phyloP scores from a whole-genome alignment of 1,284 basidiomycete genomes.

The Vanrija sp. region DNA sequence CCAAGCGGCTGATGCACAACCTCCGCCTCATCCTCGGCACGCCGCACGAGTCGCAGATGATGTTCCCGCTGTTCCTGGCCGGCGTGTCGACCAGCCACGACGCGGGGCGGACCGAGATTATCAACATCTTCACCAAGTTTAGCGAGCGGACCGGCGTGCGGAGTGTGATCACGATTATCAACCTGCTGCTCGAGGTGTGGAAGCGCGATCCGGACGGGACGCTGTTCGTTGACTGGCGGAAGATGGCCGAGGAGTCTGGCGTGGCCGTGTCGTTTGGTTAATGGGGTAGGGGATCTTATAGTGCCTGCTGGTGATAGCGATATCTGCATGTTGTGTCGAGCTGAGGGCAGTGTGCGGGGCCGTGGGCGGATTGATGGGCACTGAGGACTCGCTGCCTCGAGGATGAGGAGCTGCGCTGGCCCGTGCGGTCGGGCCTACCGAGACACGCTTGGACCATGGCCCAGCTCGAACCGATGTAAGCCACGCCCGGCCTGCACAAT shows the following conservation, averaged over 20 bases:
- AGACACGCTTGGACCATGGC: no score
- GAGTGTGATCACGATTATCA: slow-evolving; percentile 27
- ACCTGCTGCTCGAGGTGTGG: slow-evolving; percentile 30
- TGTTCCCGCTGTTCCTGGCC: slow-evolving; percentile 37
- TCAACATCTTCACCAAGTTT: slow-evolving; percentile 25
- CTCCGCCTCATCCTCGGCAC: slow-evolving; percentile 30
- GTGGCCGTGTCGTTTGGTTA: no score
- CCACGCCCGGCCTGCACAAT: no score
- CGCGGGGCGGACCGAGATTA: slow-evolving; percentile 19
- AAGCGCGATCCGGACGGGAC: slow-evolving; percentile 26
- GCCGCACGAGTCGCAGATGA: slow-evolving; percentile 31
- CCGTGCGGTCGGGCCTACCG: no score
- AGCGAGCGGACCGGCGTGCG: slow-evolving; percentile 23
- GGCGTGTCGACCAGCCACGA: slow-evolving; percentile 28
- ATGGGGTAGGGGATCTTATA: no score
- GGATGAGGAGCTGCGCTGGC: no score
- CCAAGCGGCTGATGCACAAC: slow-evolving; percentile 22
- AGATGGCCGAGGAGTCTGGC: slow-evolving; percentile 14
- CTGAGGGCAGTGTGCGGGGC: no score
- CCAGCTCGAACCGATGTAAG: no score
- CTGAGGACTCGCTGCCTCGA: no score
- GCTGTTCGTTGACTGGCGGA: slow-evolving; percentile 27
- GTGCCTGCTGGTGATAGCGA: no score
- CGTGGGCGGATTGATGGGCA: no score
- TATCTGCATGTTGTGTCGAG: no score